A percentile compares a stretch with the other conserved stretches of the same genome.
phyloP scores from a whole-genome alignment of 2,329 filamentous ascomycete genomes.

The Aspergillus unguis region DNA sequence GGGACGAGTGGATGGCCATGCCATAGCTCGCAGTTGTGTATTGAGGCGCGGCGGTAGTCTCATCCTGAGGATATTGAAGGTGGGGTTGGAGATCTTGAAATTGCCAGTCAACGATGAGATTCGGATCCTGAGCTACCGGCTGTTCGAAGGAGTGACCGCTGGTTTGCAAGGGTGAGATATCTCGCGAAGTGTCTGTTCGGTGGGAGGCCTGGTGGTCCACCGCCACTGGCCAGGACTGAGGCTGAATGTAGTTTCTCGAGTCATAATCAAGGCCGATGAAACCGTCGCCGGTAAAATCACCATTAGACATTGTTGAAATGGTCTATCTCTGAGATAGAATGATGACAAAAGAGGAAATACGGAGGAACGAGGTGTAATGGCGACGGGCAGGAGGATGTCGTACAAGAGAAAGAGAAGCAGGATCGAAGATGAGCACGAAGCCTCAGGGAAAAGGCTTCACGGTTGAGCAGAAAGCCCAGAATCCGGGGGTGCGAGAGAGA shows the following conservation, averaged over 20 bases:
- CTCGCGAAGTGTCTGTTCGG: constrained; percentile 37
- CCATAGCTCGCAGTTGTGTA: constrained; percentile 58
- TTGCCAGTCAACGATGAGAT: constrained; percentile 47
- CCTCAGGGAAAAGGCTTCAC: constrained; percentile 28
- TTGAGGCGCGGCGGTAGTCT: constrained; percentile 53
- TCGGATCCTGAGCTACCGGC: constrained; percentile 43
- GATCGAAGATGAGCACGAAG: constrained; percentile 20
- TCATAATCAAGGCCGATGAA: constrained; percentile 49
- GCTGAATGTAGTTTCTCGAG: constrained; percentile 44
- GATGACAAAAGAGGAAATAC: constrained; percentile 16
- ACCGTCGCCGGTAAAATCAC: constrained; percentile 45
- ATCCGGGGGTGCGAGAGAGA: constrained; percentile 29
- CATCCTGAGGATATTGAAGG: constrained; percentile 46
- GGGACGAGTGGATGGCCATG: constrained; percentile 43
- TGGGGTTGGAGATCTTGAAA: constrained; percentile 42
- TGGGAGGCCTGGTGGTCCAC: constrained; percentile 41
- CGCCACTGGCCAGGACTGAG: constrained; percentile 43
- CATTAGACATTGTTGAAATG: constrained; percentile 40
- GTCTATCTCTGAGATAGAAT: constrained; percentile 17
- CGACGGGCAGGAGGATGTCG: constrained; percentile 16
- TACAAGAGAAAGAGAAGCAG: constrained; percentile 20
- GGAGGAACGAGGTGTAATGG: constrained; percentile 10
- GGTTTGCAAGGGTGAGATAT: constrained; percentile 44
- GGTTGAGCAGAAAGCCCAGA: constrained; percentile 30
- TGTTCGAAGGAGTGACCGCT: constrained; percentile 44